Conservation (phyloP, 331 rosid genomes). For the Acacia concinna region DNA sequence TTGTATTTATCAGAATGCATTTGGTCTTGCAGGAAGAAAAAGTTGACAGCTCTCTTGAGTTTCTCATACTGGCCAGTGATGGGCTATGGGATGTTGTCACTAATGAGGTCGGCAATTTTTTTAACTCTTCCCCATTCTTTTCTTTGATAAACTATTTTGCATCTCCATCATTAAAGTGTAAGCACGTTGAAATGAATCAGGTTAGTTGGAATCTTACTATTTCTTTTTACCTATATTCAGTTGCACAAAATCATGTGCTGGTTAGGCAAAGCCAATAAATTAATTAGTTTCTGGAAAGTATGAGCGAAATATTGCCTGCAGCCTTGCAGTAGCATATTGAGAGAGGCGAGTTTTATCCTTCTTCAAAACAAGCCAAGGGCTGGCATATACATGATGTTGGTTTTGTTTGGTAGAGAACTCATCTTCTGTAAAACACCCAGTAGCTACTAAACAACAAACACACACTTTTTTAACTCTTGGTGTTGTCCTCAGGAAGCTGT, state of each 20-base stretch:
- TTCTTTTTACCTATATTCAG: not conserved
- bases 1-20: slow-evolving; percentile 3
- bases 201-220: not conserved
- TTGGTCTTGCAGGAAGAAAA: slow-evolving; percentile 75
- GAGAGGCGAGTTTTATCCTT: not conserved
- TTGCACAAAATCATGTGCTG: not conserved
- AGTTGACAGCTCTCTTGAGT: slow-evolving; percentile 87
- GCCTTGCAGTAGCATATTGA: not conserved
- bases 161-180: not conserved
- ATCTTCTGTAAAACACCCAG: not conserved
- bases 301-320: not conserved
- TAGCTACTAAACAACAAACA: not conserved
- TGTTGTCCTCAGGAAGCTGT: slow-evolving; percentile 72
- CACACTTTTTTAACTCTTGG: not conserved
- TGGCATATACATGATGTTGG: not conserved
- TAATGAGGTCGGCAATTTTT: slow-evolving; percentile 67
- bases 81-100: slow-evolving; percentile 98
- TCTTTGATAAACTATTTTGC: not conserved
- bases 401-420: not conserved
- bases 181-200: slow-evolving; percentile 2
- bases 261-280: not conserved
- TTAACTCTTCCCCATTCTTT: not conserved
- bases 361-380: not conserved
- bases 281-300: not conserved
- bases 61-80: slow-evolving; percentile 97